Evolutionary conservation across 2,329 filamentous ascomycete genomes (phyloP), one percentile per base, ranked within the genome.

Genomic region (Aspergillus ochraceus): DNA sequence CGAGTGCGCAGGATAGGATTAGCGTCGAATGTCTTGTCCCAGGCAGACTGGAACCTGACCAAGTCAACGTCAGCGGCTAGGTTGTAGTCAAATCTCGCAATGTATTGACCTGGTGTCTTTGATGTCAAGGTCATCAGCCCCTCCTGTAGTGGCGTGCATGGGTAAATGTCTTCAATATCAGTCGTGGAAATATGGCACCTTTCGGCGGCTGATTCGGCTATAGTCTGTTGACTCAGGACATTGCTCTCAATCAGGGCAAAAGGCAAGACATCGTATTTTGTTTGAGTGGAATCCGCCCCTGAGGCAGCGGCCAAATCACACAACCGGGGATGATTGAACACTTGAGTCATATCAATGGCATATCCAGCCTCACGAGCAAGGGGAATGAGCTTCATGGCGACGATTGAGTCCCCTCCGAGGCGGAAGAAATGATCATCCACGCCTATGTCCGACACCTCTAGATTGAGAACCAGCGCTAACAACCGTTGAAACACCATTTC

Each of bases 101-200:
- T 29, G 26, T 24, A 80, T 8, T 77, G 75, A 19, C 75, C 76
- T 8, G 69, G 67, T 52, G 76, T 69, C 61, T 75, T 76, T 30
- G 73, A 69, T 1, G 76, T 76, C 26, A 79, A 70, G 3, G 78
- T 74, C 49, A 80, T 64, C 6, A 77, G 64, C 1, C 71, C 72
- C 64, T 76, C 74, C 59, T 77, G 74, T 2, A 74, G 61, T 4
- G 72, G 65, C 24, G 69, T 76, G 55, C 70, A 73, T 11, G 74
- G 74, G 17, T 57, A 57, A 19, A 62, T 60, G 24, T 62, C 60
- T 19, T 62, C 46, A 30, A 62, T 57, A 12, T 32, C 30, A 1
- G 14, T 11, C 30, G 6, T 29, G 26, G 6, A 29, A 29, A 29
- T 29, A 29, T 9, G 26, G 26, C 26, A 29, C 8, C 26, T 29